Conservation (phyloP, 768 basidiomycete genomes). For the Auriscalpium microsporum region DNA sequence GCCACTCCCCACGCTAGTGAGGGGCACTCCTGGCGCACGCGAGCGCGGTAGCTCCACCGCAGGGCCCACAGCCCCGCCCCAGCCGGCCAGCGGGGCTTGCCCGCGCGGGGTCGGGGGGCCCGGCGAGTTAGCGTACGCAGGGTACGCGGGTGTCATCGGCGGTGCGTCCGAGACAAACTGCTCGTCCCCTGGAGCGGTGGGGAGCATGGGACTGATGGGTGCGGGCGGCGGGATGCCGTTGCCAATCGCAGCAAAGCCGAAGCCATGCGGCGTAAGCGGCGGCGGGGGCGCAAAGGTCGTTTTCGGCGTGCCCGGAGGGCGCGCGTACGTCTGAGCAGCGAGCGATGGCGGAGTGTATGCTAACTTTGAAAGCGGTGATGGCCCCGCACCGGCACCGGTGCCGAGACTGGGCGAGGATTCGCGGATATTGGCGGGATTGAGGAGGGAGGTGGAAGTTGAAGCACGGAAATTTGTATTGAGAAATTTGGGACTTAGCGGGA, state of each 20-base stretch:
- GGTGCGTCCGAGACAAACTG: slow-evolving; percentile 7
- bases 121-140: slow-evolving; percentile 45
- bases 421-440: slow-evolving; percentile 22
- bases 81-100: slow-evolving; percentile 46
- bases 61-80: slow-evolving; percentile 40
- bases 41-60: slow-evolving; percentile 65
- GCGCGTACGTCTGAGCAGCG: slow-evolving; percentile 2
- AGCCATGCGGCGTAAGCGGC: background rate
- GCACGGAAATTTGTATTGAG: slow-evolving; percentile 21
- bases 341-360: slow-evolving; percentile 9
- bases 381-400: background rate
- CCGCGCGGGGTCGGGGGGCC: slow-evolving; percentile 44
- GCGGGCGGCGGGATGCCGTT: slow-evolving; percentile 13
- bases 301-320: background rate
- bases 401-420: background rate
- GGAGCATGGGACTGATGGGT: slow-evolving; percentile 7
- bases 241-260: background rate
- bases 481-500: slow-evolving; percentile 22
- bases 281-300: slow-evolving; percentile 13
- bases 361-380: slow-evolving; percentile 3
- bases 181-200: slow-evolving; percentile 11
- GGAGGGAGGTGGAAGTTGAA: slow-evolving; percentile 22
- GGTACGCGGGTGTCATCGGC: slow-evolving; percentile 64
- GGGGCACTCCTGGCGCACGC: slow-evolving; percentile 32
- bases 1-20: slow-evolving; percentile 22